These are phyloP conservation scores for Astrocystis sublimbata DNA, from an alignment of 495 filamentous ascomycete genomes.

Conservation along the genomic window DNA sequence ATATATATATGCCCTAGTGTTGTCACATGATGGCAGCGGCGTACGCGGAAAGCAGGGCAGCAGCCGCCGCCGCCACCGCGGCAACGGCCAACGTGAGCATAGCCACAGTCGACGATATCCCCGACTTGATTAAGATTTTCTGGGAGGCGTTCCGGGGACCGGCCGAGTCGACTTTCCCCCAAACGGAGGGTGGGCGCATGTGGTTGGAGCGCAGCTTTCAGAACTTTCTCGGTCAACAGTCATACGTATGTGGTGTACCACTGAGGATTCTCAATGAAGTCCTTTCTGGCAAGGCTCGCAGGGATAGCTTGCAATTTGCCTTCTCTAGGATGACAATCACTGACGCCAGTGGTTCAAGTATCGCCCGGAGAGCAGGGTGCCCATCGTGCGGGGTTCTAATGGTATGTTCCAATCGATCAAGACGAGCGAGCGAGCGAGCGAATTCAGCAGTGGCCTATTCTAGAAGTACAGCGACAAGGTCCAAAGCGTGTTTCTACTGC, in stretches of 20 bases:
- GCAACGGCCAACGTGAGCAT: constrained; percentile 41
- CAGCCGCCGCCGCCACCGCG: constrained; percentile 33
- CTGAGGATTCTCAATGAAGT: too few relatives aligned
- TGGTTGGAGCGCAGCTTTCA: constrained; percentile 34
- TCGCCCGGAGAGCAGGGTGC: constrained; percentile 28
- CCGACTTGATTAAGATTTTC: constrained; percentile 31
- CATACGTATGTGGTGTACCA: too few relatives aligned
- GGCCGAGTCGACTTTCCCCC: constrained; percentile 28
- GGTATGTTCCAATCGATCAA: constrained; percentile 11
- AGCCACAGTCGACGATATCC: constrained; percentile 29
- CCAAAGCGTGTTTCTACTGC: too few relatives aligned
- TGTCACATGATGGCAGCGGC: background rate
- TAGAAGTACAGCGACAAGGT: too few relatives aligned
- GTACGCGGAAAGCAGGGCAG: background rate
- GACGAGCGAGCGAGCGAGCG: background rate
- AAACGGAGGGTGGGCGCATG: constrained; percentile 28
- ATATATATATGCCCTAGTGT: too few relatives aligned
- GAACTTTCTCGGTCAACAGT: constrained; percentile 32
- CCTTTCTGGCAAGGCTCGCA: too few relatives aligned
- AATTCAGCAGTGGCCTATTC: background rate
- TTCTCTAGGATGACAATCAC: too few relatives aligned
- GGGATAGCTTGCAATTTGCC: too few relatives aligned
- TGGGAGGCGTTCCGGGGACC: constrained; percentile 34
- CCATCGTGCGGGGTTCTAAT: constrained; percentile 28
- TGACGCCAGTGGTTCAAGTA: too few relatives aligned